Evolutionary conservation across 805 yeast species (phyloP), one percentile per base, ranked within the genome.

Genomic region (Dipodascopsis uninucleata): DNA sequence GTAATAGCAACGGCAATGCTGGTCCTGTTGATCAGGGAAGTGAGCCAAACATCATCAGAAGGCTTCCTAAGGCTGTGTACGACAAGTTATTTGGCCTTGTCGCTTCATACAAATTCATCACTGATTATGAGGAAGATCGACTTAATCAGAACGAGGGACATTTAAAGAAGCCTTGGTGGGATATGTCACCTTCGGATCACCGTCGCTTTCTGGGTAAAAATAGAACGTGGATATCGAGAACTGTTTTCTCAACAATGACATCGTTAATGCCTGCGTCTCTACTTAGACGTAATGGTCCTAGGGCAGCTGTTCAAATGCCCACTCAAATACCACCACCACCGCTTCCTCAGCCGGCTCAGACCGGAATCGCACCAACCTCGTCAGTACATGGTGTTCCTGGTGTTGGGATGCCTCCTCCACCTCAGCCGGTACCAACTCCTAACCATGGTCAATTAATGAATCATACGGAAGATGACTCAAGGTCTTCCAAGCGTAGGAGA

Each of bases 51-150:
- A n/a, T 38, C 21, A 33, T 34, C 12, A 49, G 50, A 14, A 31
- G 55, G 20, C 35, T 45, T 6, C 45, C 55, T 5, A 50, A 50
- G 29, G 46, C 49, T 20, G 45, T 50, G 12, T 50, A 50, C 21
- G 55, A 50, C 28, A 50, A 50, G 26, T 25, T 50, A 16, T 45
- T 31, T 21, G 50, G 47, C 7, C 43, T 50, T 14, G 45, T 50
- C 16, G 42, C 49, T 5, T 43, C 45, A 25, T 50, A 43, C 29
- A 48, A 48, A 43, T 50, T 48, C 31, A 31, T 50, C n/a, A 39
- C 52, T n/a, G 55, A 50, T 24, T 48, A 50, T 29, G 55, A 48
- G 39, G 49, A 49, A 28, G 53, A 45, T 14, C 36, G 53, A 17
- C 24, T 49, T 9, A 33, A 39, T 18, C 24, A 41, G 21, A 33